Conservation (phyloP, 1,284 basidiomycete genomes). For the Veloboletus limbatus region DNA sequence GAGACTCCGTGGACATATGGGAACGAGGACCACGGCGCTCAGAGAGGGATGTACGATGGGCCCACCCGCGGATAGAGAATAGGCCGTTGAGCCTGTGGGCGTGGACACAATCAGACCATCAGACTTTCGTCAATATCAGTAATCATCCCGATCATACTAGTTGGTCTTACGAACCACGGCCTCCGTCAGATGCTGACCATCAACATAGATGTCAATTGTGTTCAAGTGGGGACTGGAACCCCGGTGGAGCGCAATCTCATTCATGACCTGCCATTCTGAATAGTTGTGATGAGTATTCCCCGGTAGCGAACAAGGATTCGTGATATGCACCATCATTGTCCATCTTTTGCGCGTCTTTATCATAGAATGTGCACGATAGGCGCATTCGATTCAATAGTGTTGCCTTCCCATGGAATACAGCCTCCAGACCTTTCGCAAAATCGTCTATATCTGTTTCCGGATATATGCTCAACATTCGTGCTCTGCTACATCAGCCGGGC, state of each 20-base stretch:
- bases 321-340: slow-evolving; percentile 52
- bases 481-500: neutral
- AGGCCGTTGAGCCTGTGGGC: slow-evolving; percentile 96
- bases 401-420: slow-evolving; percentile 70
- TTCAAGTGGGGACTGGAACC: slow-evolving; percentile 91
- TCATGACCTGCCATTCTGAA: slow-evolving; percentile 94
- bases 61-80: slow-evolving; percentile 93
- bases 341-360: slow-evolving; percentile 56
- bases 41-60: slow-evolving; percentile 95
- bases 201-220: slow-evolving; percentile 93
- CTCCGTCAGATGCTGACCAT: slow-evolving; percentile 93
- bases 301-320: neutral
- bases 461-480: slow-evolving; percentile 7
- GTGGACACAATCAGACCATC: slow-evolving; percentile 95
- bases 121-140: slow-evolving; percentile 51
- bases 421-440: slow-evolving; percentile 75
- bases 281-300: slow-evolving; percentile 4
- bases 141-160: slow-evolving; percentile 10
- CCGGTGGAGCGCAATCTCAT: slow-evolving; percentile 91
- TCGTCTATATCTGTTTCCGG: slow-evolving; percentile 69
- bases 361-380: slow-evolving; percentile 75
- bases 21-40: slow-evolving; percentile 87
- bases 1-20: slow-evolving; percentile 91
- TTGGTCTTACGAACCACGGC: slow-evolving; percentile 72
- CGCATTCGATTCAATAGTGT: slow-evolving; percentile 87